Evolutionary conservation across 257 asterid genomes (phyloP).

Genomic region (Solanum pinnatisectum): DNA sequence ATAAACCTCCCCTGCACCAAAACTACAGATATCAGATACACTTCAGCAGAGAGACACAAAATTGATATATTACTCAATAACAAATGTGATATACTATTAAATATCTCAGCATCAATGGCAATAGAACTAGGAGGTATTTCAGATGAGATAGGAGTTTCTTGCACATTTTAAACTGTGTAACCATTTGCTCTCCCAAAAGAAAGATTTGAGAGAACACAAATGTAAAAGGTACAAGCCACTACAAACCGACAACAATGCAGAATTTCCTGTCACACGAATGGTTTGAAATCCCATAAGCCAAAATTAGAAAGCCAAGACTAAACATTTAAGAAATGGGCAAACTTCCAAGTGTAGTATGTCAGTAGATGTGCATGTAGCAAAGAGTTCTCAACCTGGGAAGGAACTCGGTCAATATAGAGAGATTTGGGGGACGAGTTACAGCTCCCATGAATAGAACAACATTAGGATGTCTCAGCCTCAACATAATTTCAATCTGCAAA

Average conservation of each 20-base stretch:
- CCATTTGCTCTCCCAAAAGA: neutral
- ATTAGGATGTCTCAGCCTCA: conserved; percentile 95
- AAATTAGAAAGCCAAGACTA: neutral
- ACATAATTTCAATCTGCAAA: conserved; percentile 83
- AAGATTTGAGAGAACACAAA: neutral
- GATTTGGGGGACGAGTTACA: conserved; percentile 82
- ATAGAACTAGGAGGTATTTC: neutral
- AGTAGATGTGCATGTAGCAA: neutral
- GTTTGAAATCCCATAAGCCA: neutral
- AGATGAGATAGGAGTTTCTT: neutral
- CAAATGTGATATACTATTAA: neutral
- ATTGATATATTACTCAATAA: neutral
- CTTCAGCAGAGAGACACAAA: neutral
- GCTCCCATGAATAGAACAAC: conserved; percentile 99
- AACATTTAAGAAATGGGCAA: neutral
- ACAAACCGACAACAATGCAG: neutral
- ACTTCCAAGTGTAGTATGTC: neutral
- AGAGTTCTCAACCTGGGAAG: conserved; percentile 69
- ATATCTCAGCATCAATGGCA: neutral
- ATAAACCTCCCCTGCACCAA: conserved; percentile 88
- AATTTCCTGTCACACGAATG: neutral
- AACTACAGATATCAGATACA: conserved; percentile 1
- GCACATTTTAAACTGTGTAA: neutral
- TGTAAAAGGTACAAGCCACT: neutral
- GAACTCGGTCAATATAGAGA: conserved; percentile 89